Base-by-base conservation (phyloP, 257 asterid genomes). In the Ballota nigra region DNA sequence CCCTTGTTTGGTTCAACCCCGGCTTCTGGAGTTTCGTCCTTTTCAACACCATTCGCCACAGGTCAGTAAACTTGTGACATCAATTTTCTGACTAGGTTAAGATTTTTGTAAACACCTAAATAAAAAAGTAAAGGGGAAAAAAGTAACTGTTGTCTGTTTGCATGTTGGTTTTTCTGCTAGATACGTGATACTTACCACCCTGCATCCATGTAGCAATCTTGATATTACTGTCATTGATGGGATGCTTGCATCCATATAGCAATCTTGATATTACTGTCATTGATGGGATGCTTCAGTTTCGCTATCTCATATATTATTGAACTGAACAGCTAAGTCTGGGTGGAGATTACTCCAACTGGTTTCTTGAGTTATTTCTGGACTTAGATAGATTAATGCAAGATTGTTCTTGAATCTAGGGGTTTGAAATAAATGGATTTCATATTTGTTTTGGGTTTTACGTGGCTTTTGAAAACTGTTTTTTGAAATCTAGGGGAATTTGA, bases 1-100 rank as follows among this genome's bases (percentile, higher is more conserved):
- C 83, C 96, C 62, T 62, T 86, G 74, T 85, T 88, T 84, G 58
- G 79, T 77, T 79, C 98, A 38, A 88, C 95, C 65, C 95, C 91
- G 20, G 71, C 96, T 77, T 68, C 96, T 70, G 94, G 88, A 20
- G 85, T 68, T 58, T 80, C 97, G 26, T 55, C 68, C 28, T 85
- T 93, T 71, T 38, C 92, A 63, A 80, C 96, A 13, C 96, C 96
- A 51, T 90, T 87, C 74, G 94, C 86, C 57, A 65, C 99, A 68
- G 97, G 99, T 94, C 71, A 70, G 81, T 47, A 22, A 19, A 31
- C 18, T 56, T 28, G 36, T 26, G n/a, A 4, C 40, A 58, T 74
- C 63, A 22, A 11, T 34, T 63, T 22, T 20, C 29, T 15, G 36
- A 31, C 43, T 24, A 11, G 65, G 79, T 52, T 63, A 4, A 40